phyloP scores from a whole-genome alignment of 306 rosid genomes.

The Cicer judaicum region DNA sequence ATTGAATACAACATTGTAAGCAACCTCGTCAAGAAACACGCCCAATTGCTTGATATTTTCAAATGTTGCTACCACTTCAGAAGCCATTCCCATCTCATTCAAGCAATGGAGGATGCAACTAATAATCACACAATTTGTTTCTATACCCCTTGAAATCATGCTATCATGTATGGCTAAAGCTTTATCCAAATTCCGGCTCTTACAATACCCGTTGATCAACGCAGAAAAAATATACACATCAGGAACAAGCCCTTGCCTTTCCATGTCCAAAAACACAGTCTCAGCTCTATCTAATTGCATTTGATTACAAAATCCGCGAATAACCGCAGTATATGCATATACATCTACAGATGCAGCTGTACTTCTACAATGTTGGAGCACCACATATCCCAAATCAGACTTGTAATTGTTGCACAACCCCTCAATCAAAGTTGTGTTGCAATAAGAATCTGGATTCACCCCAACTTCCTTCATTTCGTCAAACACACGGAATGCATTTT shows the following conservation, averaged over 20 bases:
- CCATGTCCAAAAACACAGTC: slow-evolving; percentile 63
- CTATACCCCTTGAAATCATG: slow-evolving; percentile 72
- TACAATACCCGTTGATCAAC: slow-evolving; percentile 79
- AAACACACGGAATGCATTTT: slow-evolving; percentile 54
- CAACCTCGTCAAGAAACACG: slow-evolving; percentile 64
- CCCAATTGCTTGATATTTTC: slow-evolving; percentile 55
- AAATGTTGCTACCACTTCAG: slow-evolving; percentile 60
- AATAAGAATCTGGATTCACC: slow-evolving; percentile 55
- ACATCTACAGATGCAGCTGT: slow-evolving; percentile 52
- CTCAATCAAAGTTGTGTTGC: slow-evolving; percentile 62
- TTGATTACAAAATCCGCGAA: slow-evolving; percentile 81
- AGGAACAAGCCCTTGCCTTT: slow-evolving; percentile 64
- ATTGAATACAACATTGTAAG: slow-evolving; percentile 65
- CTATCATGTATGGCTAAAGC: slow-evolving; percentile 59
- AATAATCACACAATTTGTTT: slow-evolving; percentile 67
- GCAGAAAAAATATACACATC: slow-evolving; percentile 58
- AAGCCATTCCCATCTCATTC: slow-evolving; percentile 61
- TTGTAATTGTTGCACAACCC: slow-evolving; percentile 66
- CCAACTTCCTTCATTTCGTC: slow-evolving; percentile 74
- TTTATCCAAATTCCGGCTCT: slow-evolving; percentile 53
- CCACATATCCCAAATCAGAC: slow-evolving; percentile 63
- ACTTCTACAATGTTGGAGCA: slow-evolving; percentile 58
- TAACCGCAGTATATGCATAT: slow-evolving; percentile 61
- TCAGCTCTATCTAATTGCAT: slow-evolving; percentile 67
- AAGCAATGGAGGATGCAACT: slow-evolving; percentile 75